A percentile compares a stretch with the other conserved stretches of the same genome.
phyloP scores from a whole-genome alignment of 2,329 filamentous ascomycete species.

The Ampelomyces quisqualis region DNA sequence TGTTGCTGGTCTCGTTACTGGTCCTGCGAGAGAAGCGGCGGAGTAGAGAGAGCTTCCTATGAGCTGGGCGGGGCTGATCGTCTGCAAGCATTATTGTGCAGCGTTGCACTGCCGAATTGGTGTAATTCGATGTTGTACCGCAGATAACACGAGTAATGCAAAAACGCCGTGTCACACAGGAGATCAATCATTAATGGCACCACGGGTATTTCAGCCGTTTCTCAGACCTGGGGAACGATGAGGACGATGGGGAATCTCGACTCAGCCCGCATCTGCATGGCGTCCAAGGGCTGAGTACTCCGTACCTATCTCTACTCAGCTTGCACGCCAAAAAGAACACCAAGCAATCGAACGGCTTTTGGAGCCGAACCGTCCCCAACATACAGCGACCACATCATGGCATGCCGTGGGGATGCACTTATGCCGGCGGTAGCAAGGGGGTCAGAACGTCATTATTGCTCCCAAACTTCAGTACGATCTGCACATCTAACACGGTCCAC shows the following conservation, averaged over 20 bases:
- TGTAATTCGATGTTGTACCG: slow-evolving; percentile 1
- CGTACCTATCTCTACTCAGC: slow-evolving; percentile 1
- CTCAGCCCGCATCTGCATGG: neutral
- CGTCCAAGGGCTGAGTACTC: slow-evolving; percentile 3
- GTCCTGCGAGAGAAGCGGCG: slow-evolving; percentile 19
- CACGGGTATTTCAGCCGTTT: no score
- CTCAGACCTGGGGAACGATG: neutral
- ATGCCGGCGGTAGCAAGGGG: no score
- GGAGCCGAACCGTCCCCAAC: neutral
- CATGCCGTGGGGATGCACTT: neutral
- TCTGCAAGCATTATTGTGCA: slow-evolving; percentile 17
- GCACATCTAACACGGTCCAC: neutral
- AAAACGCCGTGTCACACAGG: neutral
- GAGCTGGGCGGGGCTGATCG: slow-evolving; percentile 8
- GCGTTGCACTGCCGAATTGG: neutral
- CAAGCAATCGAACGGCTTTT: neutral
- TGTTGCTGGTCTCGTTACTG: neutral
- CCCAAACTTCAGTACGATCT: neutral
- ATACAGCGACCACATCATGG: neutral
- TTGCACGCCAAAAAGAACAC: neutral
- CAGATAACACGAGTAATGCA: neutral
- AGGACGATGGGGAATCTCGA: neutral
- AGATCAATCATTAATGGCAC: neutral
- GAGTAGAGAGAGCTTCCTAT: slow-evolving; percentile 21
- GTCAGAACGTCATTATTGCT: neutral